Evolutionary conservation across 2,329 filamentous ascomycete genomes (phyloP), one percentile per base, ranked within the genome.

Genomic region (Xylaria sp.): DNA sequence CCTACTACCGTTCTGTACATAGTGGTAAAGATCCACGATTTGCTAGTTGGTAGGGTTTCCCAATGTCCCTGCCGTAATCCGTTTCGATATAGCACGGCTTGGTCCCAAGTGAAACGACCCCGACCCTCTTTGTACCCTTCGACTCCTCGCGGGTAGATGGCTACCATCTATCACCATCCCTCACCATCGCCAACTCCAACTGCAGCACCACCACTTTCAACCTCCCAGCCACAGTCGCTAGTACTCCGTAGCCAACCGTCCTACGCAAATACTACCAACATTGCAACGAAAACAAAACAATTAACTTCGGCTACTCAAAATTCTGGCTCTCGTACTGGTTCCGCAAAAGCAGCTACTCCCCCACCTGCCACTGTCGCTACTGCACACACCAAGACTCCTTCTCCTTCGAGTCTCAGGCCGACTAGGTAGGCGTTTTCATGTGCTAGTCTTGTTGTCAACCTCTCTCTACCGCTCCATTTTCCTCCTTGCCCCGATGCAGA

Each of bases 81-180:
- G 55, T 17, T 37, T 63, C 47, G 49, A 65, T 40, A 58, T 21
- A 57, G 28, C 42, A 61, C 54, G 57, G 54, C 63, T 25, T 46
- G 43, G 51, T 52, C 31, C 55, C 59, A 52, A 60, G 38, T 61
- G 47, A 35, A 38, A 61, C 61, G 40, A 46, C 50, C 53, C 50
- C n/a, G n/a, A n/a, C n/a, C 59, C 49, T 38, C 49, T 33, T 57
- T 61, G 47, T 46, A 42, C 59, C 46, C 4, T 51, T 52, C 60
- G 46, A 59, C 51, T 60, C 38, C 42, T 60, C 59, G 66, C 21
- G 17, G 17, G 40, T 70, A 62, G 67, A 70, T 70, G 67, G 68
- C 66, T 69, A 57, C 57, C 56, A 54, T 63, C 50, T 58, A 60
- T 63, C 63, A 50, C 23, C 45, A 49, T 38, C 47, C 47, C n/a